Conservation (phyloP, 1,139 yeast species). For the Ogataea hybrid region DNA sequence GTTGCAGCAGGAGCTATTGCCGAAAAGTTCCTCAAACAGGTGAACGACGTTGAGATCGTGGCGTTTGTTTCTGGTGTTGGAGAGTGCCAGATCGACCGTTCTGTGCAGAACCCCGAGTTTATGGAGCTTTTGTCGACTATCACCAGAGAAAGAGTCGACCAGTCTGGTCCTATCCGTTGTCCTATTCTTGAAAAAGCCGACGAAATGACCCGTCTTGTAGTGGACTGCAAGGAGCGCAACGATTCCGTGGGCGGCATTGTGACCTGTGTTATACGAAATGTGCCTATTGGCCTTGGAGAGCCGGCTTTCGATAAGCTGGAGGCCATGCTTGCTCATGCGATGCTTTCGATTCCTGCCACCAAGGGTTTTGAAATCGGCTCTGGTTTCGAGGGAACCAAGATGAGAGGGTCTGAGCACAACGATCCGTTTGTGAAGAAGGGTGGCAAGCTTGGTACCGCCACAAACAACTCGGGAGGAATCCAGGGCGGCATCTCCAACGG, state of each 20-base stretch:
- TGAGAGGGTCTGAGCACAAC: constrained; percentile 93
- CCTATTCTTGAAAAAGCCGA: constrained; percentile 75
- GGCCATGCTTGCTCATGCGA: constrained; percentile 93
- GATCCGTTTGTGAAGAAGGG: constrained; percentile 66
- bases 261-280: constrained; percentile 92
- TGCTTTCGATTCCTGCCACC: constrained; percentile 96
- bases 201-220: constrained; percentile 83
- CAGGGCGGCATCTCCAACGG: constrained; percentile 99
- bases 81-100: constrained; percentile 68
- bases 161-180: constrained; percentile 87
- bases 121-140: constrained; percentile 65
- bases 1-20: constrained; percentile 99
- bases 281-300: constrained; percentile 94
- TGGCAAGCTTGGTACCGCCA: constrained; percentile 70
- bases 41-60: constrained; percentile 86
- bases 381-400: constrained; percentile 84
- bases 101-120: constrained; percentile 63
- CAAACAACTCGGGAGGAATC: constrained; percentile 95
- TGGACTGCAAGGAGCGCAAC: constrained; percentile 77
- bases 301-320: constrained; percentile 97
- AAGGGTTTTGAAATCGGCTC: constrained; percentile 98
- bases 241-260: constrained; percentile 98
- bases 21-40: constrained; percentile 77
- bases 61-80: constrained; percentile 97
- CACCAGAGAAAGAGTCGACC: constrained; percentile 87